Conservation (phyloP, 331 rosid species). For the Pyrus hybrid region DNA sequence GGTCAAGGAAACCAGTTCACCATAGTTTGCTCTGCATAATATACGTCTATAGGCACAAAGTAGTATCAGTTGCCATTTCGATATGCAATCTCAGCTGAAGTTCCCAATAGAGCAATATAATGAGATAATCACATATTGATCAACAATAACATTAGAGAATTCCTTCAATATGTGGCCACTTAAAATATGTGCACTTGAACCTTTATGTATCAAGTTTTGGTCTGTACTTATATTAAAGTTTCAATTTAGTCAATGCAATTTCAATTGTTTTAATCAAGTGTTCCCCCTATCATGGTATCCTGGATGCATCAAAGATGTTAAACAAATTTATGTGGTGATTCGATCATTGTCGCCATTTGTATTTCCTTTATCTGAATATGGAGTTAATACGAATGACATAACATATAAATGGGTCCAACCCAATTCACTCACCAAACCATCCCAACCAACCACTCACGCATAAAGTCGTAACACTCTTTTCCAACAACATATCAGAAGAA, state of each 20-base stretch:
- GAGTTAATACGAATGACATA: neutral
- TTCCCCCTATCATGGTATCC: too few relatives aligned
- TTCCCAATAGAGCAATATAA: neutral
- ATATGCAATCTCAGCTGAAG: neutral
- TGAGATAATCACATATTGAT: neutral
- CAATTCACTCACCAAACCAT: neutral
- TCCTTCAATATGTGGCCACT: neutral
- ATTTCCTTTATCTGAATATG: neutral
- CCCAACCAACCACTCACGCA: neutral
- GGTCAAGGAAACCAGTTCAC: neutral
- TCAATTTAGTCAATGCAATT: neutral
- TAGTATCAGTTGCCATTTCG: neutral
- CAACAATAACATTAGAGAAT: neutral
- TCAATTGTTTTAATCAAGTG: too few relatives aligned
- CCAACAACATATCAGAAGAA: neutral
- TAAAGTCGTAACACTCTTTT: neutral
- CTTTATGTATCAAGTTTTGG: neutral
- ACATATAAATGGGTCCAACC: neutral
- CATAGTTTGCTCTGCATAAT: neutral
- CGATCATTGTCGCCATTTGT: neutral
- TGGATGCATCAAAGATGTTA: too few relatives aligned
- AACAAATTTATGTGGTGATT: neutral
- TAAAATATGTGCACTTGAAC: neutral
- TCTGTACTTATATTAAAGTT: neutral
- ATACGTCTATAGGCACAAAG: neutral